These are phyloP conservation scores for Alternaria solani DNA, from an alignment of 2,329 filamentous ascomycete genomes.

Conservation along the genomic window DNA sequence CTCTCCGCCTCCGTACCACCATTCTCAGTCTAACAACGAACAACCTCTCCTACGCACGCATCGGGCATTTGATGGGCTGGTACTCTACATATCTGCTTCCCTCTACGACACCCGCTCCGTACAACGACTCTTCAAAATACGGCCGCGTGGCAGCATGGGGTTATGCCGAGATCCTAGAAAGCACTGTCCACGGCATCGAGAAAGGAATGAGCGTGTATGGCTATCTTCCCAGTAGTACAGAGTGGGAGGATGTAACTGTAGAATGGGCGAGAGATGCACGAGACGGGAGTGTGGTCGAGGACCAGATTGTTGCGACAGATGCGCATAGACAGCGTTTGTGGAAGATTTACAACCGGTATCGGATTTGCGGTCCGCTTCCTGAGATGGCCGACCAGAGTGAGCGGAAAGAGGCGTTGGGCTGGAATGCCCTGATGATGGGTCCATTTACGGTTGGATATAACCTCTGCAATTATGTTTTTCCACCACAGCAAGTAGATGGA, in stretches of 20 bases:
- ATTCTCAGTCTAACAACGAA: conserved; percentile 37
- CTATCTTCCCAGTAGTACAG: conserved; percentile 55
- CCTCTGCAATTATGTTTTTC: conserved; percentile 26
- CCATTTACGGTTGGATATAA: conserved; percentile 32
- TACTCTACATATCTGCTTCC: conserved; percentile 59
- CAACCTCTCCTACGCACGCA: conserved; percentile 32
- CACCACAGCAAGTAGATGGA: conserved; percentile 16
- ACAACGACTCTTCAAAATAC: conserved; percentile 52
- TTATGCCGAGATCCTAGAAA: conserved; percentile 55
- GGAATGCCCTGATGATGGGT: conserved; percentile 25
- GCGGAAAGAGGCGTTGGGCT: conserved; percentile 22
- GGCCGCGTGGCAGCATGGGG: conserved; percentile 61
- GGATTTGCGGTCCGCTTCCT: conserved; percentile 17
- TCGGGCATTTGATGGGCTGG: conserved; percentile 41
- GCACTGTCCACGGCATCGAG: conserved; percentile 47
- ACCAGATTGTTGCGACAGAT: conserved; percentile 52
- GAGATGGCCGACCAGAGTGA: conserved; percentile 10
- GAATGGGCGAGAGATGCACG: conserved; percentile 25
- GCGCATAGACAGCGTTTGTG: conserved; percentile 50
- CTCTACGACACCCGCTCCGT: conserved; percentile 43
- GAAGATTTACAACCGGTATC: conserved; percentile 59
- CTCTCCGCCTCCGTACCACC: conserved; percentile 28
- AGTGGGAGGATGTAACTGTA: conserved; percentile 52
- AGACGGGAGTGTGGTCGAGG: conserved; percentile 4
- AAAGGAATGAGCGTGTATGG: conserved; percentile 53